These are phyloP conservation scores for Nannochloropsis gaditana DNA, from an alignment of 108 stramenopile genomes.

Conservation along the genomic window DNA sequence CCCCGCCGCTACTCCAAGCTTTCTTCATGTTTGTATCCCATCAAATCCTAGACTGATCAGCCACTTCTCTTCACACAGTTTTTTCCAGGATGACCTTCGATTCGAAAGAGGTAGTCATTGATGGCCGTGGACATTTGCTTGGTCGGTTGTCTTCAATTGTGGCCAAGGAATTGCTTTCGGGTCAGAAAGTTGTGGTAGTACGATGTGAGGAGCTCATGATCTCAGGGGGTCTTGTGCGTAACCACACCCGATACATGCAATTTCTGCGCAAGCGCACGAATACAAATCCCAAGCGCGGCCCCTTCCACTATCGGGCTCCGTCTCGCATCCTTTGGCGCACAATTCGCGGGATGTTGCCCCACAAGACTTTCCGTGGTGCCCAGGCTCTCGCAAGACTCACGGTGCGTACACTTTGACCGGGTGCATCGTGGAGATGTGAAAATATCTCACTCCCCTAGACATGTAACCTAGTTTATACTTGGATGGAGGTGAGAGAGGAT, in stretches of 20 bases:
- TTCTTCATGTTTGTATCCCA: too few relatives aligned
- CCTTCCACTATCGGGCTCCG: constrained; percentile 95
- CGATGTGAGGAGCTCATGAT: constrained; percentile 93
- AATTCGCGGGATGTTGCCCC: constrained; percentile 97
- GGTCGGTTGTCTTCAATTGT: constrained; percentile 96
- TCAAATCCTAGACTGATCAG: not conserved
- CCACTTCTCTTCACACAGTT: not conserved
- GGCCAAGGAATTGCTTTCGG: constrained; percentile 97
- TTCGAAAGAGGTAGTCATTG: constrained; percentile 63
- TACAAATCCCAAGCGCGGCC: constrained; percentile 93
- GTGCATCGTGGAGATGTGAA: too few relatives aligned
- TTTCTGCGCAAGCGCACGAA: constrained; percentile 94
- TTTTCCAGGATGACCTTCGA: constrained; percentile 22
- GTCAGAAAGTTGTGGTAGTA: constrained; percentile 94
- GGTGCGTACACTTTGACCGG: constrained; percentile 9
- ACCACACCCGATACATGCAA: constrained; percentile 92
- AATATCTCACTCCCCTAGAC: too few relatives aligned
- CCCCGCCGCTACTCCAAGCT: too few relatives aligned
- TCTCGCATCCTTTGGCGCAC: constrained; percentile 95
- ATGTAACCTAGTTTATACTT: too few relatives aligned
- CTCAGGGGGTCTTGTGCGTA: constrained; percentile 86
- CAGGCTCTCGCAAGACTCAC: constrained; percentile 82
- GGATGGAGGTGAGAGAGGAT: too few relatives aligned
- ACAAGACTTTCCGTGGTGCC: constrained; percentile 92
- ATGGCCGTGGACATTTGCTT: constrained; percentile 97